phyloP scores from a whole-genome alignment of 2,329 filamentous ascomycete species.

The Aspergillus sojae region DNA sequence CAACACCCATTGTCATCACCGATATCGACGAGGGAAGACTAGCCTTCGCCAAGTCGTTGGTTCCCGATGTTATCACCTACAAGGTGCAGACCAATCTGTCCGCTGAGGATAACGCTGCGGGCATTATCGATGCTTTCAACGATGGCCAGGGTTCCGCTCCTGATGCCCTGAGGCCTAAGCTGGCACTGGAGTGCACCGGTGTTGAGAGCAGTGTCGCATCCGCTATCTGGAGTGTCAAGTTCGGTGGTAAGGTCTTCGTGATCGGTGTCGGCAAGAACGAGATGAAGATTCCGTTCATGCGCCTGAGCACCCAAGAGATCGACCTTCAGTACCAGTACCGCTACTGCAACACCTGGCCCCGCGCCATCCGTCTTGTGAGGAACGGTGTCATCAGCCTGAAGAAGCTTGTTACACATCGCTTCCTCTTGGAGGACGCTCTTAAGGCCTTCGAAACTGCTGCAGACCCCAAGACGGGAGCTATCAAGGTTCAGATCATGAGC shows the following conservation, averaged over 20 bases:
- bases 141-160: constrained; percentile 36
- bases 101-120: constrained; percentile 71
- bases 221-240: constrained; percentile 88
- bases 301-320: constrained; percentile 84
- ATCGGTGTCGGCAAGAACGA: constrained; percentile 95
- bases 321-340: constrained; percentile 97
- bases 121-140: constrained; percentile 71
- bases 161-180: constrained; percentile 72
- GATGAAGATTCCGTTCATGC: constrained; percentile 95
- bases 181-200: constrained; percentile 91
- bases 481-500: constrained; percentile 87
- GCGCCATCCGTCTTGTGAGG: constrained; percentile 84
- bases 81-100: constrained; percentile 44
- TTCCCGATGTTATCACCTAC: constrained; percentile 78
- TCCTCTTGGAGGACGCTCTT: constrained; percentile 79
- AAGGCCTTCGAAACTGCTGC: constrained; percentile 88
- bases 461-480: constrained; percentile 88
- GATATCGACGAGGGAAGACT: constrained; percentile 89
- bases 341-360: constrained; percentile 94
- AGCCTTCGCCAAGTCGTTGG: constrained; percentile 80
- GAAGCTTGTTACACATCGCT: constrained; percentile 86
- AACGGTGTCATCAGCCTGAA: constrained; percentile 80
- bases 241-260: constrained; percentile 95
- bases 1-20: constrained; percentile 87
- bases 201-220: constrained; percentile 85